Conservation (phyloP, 2,329 filamentous ascomycete species). For the Cadophora sp. region DNA sequence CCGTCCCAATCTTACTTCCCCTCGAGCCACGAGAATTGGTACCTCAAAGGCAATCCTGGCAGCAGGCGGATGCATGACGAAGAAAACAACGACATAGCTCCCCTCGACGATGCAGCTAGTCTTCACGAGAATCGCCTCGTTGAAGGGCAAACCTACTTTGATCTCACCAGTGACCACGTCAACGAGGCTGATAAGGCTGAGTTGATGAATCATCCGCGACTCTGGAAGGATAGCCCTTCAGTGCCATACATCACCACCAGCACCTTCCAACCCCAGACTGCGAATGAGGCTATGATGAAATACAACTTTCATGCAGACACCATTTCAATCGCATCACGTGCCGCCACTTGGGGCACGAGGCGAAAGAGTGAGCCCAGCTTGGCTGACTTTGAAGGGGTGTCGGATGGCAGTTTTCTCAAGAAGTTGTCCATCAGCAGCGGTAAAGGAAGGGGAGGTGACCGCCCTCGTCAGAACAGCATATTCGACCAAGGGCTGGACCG, state of each 20-base stretch:
- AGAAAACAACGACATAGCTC: slow-evolving; percentile 35
- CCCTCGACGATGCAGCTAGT: slow-evolving; percentile 42
- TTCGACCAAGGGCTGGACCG: slow-evolving; percentile 52
- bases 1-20: slow-evolving; percentile 35
- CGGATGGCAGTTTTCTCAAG: slow-evolving; percentile 67
- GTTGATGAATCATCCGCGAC: slow-evolving; percentile 41
- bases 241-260: slow-evolving; percentile 45
- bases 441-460: slow-evolving; percentile 49
- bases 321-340: slow-evolving; percentile 64
- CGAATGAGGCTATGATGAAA: slow-evolving; percentile 56
- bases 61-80: slow-evolving; percentile 17
- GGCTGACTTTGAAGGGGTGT: slow-evolving; percentile 64
- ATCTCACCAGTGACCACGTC: slow-evolving; percentile 34
- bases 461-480: slow-evolving; percentile 58
- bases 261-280: slow-evolving; percentile 53
- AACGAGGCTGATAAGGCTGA: slow-evolving; percentile 39
- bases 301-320: slow-evolving; percentile 53
- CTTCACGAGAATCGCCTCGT: slow-evolving; percentile 43
- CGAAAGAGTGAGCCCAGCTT: slow-evolving; percentile 67
- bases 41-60: not conserved
- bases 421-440: slow-evolving; percentile 59
- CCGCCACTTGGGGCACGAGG: slow-evolving; percentile 74
- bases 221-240: slow-evolving; percentile 48
- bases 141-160: slow-evolving; percentile 44
- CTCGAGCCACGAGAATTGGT: slow-evolving; percentile 22